Conservation (phyloP, 768 basidiomycete species). For the Lepiota venenata region DNA sequence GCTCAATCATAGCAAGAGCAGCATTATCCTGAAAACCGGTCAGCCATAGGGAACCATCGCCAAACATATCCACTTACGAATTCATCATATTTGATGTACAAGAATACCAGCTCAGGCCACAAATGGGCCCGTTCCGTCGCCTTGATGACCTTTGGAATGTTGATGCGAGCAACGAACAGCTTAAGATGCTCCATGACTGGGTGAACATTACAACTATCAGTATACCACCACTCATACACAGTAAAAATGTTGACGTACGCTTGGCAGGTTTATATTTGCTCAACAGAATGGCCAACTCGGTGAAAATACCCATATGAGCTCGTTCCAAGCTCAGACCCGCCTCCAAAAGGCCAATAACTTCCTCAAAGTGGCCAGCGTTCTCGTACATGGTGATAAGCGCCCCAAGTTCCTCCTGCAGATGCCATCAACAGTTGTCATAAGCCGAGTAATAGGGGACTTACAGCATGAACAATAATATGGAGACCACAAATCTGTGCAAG, state of each 20-base stretch:
- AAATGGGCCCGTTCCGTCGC: slow-evolving; percentile 95
- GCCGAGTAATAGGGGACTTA: slow-evolving; percentile 24
- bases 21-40: slow-evolving; percentile 74
- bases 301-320: slow-evolving; percentile 99
- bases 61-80: slow-evolving; percentile 47
- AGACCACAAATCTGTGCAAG: slow-evolving; percentile 93
- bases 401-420: slow-evolving; percentile 67
- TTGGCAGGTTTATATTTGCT: slow-evolving; percentile 96
- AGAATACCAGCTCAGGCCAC: slow-evolving; percentile 97
- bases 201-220: slow-evolving; percentile 9
- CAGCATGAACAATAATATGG: slow-evolving; percentile 93
- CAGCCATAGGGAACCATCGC: not conserved
- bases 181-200: slow-evolving; percentile 98
- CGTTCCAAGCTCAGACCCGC: slow-evolving; percentile 95
- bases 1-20: slow-evolving; percentile 97
- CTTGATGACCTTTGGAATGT: slow-evolving; percentile 98
- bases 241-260: slow-evolving; percentile 45
- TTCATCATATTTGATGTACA: slow-evolving; percentile 99
- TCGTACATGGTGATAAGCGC: slow-evolving; percentile 83
- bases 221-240: not conserved
- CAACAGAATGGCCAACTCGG: slow-evolving; percentile 86
- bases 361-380: slow-evolving; percentile 89
- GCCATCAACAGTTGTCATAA: slow-evolving; percentile 17
- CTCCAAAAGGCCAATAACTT: slow-evolving; percentile 87
- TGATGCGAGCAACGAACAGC: slow-evolving; percentile 92